A percentile compares a stretch with the other conserved stretches of the same genome.
Conservation (phyloP, 2,329 filamentous ascomycete species). For the Colletotrichum tabaci region DNA sequence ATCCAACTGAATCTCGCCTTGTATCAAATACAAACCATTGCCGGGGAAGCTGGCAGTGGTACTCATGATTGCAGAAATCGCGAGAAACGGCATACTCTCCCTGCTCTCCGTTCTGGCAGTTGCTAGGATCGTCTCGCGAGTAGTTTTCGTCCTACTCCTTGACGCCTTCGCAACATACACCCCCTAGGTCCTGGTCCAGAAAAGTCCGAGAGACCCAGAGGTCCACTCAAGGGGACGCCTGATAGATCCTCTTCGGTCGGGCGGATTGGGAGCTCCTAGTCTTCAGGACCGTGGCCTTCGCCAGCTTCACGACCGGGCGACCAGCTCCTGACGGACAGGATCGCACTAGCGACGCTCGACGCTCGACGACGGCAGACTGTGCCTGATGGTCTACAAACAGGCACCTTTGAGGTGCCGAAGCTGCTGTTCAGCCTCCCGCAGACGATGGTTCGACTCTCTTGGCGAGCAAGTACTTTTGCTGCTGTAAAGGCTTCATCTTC, state of each 20-base stretch:
- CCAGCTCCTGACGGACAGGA: conserved; percentile 66
- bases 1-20: not conserved
- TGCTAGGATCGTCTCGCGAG: conserved; percentile 63
- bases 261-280: conserved; percentile 65
- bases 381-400: conserved; percentile 63
- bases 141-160: conserved; percentile 58
- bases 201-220: conserved; percentile 64
- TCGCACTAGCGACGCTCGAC: conserved; percentile 61
- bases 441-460: conserved; percentile 64
- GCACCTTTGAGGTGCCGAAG: conserved; percentile 64
- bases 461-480: conserved; percentile 52
- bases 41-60: conserved; percentile 66
- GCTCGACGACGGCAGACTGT: conserved; percentile 63
- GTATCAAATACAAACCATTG: conserved; percentile 68
- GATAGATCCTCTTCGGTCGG: conserved; percentile 65
- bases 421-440: conserved; percentile 63
- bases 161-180: conserved; percentile 63
- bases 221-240: conserved; percentile 68
- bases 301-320: conserved; percentile 64
- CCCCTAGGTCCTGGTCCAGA: conserved; percentile 61
- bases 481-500: conserved; percentile 55
- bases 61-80: conserved; percentile 71
- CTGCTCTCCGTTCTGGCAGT: conserved; percentile 66
- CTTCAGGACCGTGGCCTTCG: conserved; percentile 66
- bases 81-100: conserved; percentile 68